Evolutionary conservation across 768 basidiomycete species (phyloP).

Genomic region (Naematelia aurantialba): DNA sequence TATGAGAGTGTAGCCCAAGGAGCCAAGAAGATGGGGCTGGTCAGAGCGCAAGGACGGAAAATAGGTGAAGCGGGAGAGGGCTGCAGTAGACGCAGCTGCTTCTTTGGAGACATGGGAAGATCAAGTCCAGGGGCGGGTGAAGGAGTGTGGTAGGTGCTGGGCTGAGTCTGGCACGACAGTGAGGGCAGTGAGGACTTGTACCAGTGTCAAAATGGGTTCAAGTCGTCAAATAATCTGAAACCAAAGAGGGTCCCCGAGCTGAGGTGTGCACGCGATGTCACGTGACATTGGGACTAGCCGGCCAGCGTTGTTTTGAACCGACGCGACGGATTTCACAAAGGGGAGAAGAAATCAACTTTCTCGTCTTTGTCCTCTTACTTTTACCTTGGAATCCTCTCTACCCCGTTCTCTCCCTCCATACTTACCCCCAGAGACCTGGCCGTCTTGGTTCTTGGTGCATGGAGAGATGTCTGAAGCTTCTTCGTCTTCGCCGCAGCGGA

Average conservation of each 20-base stretch:
- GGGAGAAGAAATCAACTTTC: not conserved
- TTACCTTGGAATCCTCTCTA: not conserved
- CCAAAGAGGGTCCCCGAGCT: not conserved
- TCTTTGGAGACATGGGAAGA: not conserved
- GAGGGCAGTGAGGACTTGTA: not conserved
- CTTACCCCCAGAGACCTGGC: not conserved
- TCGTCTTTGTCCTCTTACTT: not conserved
- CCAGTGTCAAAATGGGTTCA: not conserved
- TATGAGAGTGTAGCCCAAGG: not conserved
- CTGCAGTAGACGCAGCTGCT: not conserved
- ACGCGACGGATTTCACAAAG: conserved; percentile 6
- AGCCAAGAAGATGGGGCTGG: not conserved
- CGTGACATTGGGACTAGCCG: not conserved
- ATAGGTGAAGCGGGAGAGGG: not conserved
- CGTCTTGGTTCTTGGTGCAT: not conserved
- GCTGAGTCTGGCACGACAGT: not conserved
- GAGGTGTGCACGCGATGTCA: conserved; percentile 1
- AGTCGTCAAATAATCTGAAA: not conserved
- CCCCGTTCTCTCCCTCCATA: not conserved
- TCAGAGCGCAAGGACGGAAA: not conserved
- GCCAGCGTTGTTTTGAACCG: not conserved
- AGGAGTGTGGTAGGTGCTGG: not conserved
- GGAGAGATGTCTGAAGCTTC: not conserved
- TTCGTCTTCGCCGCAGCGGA: not conserved
- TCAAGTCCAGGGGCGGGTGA: not conserved